phyloP scores from a whole-genome alignment of 192 early-diverging fungal species.

The Coemansia erecta region DNA sequence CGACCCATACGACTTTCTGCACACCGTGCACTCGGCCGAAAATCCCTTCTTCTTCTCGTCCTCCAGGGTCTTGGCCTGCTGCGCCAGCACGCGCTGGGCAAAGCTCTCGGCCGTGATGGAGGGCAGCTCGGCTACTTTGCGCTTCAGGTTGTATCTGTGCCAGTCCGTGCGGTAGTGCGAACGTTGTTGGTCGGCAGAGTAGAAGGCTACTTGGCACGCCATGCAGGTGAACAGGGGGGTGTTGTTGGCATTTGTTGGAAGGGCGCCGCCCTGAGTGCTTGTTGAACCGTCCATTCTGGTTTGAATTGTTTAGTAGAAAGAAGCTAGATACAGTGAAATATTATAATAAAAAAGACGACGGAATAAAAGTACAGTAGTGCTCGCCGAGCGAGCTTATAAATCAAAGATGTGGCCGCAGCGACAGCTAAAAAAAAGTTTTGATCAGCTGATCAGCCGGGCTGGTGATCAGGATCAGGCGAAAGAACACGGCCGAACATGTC shows the following conservation, averaged over 20 bases:
- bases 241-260: conserved; percentile 50
- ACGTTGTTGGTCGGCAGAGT: conserved; percentile 83
- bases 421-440: conserved; percentile 1
- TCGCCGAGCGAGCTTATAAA: background rate
- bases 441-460: background rate
- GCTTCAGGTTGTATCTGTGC: conserved; percentile 99
- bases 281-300: conserved; percentile 4
- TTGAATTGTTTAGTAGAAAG: background rate
- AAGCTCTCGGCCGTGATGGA: conserved; percentile 83
- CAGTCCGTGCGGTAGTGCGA: conserved; percentile 95
- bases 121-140: conserved; percentile 89
- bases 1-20: conserved; percentile 69
- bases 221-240: conserved; percentile 74
- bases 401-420: background rate
- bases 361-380: background rate
- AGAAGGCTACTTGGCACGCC: conserved; percentile 92
- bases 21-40: conserved; percentile 52
- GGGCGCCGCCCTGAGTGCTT: conserved; percentile 1
- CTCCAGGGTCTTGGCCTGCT: conserved; percentile 56
- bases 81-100: conserved; percentile 67
- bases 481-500: background rate
- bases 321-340: background rate
- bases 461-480: background rate
- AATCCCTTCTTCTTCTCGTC: conserved; percentile 43
- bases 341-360: background rate